phyloP scores from a whole-genome alignment of 805 yeast genomes.

The Wickerhamomyces chambardii region DNA sequence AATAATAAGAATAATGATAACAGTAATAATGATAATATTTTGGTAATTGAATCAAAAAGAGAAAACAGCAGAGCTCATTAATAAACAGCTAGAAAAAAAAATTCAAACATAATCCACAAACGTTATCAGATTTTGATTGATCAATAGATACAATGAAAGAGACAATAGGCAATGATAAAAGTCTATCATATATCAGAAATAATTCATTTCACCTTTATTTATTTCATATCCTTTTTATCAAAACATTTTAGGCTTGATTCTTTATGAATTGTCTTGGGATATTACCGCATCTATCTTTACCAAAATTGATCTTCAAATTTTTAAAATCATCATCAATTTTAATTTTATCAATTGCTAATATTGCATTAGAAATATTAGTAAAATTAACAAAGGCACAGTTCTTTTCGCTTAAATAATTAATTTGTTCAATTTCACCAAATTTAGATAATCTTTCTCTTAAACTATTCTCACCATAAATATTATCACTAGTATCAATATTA shows the following conservation, averaged over 20 bases:
- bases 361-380: constrained; percentile 85
- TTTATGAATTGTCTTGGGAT: constrained; percentile 65
- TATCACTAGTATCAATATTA: constrained; percentile 34
- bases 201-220: no score
- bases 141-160: no score
- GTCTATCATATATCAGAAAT: no score
- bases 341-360: constrained; percentile 87
- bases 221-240: no score
- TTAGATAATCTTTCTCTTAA: constrained; percentile 66
- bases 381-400: constrained; percentile 89
- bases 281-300: constrained; percentile 93
- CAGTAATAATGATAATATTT: no score
- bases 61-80: no score
- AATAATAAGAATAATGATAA: no score
- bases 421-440: constrained; percentile 93
- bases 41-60: no score
- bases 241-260: background rate
- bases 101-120: no score
- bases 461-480: constrained; percentile 40
- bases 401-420: constrained; percentile 75
- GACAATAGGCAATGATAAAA: no score
- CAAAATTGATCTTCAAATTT: constrained; percentile 77
- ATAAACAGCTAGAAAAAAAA: no score
- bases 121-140: no score
- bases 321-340: constrained; percentile 64